Evolutionary conservation across 2,329 filamentous ascomycete genomes (phyloP).

Genomic region (Pestalotiopsis sp.): DNA sequence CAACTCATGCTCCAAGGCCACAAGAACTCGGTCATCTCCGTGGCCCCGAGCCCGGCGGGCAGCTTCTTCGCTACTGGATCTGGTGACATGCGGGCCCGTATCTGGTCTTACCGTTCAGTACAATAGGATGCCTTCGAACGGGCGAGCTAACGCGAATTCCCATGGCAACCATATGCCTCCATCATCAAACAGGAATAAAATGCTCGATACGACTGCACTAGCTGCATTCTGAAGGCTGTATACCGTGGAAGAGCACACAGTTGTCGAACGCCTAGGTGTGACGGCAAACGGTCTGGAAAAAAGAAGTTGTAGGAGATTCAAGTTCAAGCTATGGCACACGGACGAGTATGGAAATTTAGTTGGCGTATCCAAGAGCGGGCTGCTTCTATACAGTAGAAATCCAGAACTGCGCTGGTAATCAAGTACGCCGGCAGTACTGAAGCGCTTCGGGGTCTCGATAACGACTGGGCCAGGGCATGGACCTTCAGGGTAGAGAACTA

Average conservation of each 20-base stretch:
- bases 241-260: too few relatives aligned
- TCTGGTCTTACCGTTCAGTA: conserved; percentile 80
- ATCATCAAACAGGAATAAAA: too few relatives aligned
- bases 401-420: too few relatives aligned
- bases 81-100: conserved; percentile 95
- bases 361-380: too few relatives aligned
- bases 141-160: too few relatives aligned
- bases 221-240: too few relatives aligned
- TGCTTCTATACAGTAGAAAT: too few relatives aligned
- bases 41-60: conserved; percentile 88
- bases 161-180: too few relatives aligned
- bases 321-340: not conserved
- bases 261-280: too few relatives aligned
- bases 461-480: not conserved
- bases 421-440: not conserved
- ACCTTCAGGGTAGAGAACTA: not conserved
- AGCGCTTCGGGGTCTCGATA: not conserved
- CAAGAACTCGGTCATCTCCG: conserved; percentile 98
- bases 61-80: conserved; percentile 94
- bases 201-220: too few relatives aligned
- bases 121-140: conserved; percentile 25
- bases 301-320: too few relatives aligned
- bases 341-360: not conserved
- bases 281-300: too few relatives aligned
- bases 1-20: conserved; percentile 99